Conservation (phyloP, 768 basidiomycete genomes). For the Russula earlei region DNA sequence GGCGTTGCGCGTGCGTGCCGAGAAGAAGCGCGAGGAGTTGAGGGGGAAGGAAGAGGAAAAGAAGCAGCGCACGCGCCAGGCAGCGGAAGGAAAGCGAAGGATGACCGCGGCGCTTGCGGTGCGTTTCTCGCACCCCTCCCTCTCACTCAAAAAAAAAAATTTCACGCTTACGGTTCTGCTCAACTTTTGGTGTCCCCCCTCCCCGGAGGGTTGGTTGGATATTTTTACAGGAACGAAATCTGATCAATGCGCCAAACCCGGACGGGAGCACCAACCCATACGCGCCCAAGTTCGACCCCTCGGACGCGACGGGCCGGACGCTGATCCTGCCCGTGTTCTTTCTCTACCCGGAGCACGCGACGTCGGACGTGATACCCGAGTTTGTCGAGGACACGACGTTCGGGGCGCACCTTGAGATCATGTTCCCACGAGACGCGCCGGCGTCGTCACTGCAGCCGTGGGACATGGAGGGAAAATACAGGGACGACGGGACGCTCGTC, state of each 20-base stretch:
- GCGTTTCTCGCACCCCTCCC: conserved; percentile 21
- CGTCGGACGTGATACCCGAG: conserved; percentile 78
- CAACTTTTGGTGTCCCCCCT: not conserved
- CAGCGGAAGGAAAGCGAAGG: conserved; percentile 42
- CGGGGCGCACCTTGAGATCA: conserved; percentile 58
- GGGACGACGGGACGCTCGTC: conserved; percentile 43
- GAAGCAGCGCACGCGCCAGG: conserved; percentile 39
- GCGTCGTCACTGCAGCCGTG: conserved; percentile 53
- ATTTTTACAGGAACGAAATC: conserved; percentile 62
- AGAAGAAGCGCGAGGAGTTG: conserved; percentile 38
- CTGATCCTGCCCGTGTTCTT: conserved; percentile 85
- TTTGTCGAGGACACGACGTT: conserved; percentile 85
- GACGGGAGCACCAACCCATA: conserved; percentile 46
- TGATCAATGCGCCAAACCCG: conserved; percentile 46
- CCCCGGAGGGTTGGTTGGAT: too few species aligned
- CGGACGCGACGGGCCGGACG: conserved; percentile 47
- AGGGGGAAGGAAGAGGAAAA: conserved; percentile 43
- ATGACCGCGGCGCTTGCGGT: conserved; percentile 60
- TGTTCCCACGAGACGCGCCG: conserved; percentile 73
- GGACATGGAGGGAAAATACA: conserved; percentile 67
- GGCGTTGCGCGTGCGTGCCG: conserved; percentile 38
- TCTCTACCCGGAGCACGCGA: conserved; percentile 84
- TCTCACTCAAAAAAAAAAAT: too few species aligned
- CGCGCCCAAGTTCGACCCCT: conserved; percentile 55
- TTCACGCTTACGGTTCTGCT: not conserved